Base-by-base conservation (phyloP, 306 rosid genomes). In the Neltuma alba region DNA sequence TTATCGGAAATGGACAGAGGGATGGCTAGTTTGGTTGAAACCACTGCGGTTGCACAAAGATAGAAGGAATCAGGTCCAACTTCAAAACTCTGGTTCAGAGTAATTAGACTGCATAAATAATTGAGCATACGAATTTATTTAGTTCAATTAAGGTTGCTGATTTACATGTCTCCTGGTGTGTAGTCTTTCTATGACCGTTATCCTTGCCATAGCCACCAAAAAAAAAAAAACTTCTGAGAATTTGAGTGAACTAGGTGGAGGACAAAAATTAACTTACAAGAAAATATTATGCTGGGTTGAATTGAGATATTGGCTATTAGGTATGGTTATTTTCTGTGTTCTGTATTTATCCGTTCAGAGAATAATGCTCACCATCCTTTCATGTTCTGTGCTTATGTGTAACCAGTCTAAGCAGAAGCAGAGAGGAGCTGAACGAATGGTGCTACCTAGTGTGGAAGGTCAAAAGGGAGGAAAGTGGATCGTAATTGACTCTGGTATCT, bases 381-480 rank as follows among this genome's bases (percentile, higher is more conserved):
- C 28, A 54, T 54, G 30, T 54, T 25, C 16, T 23, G 31, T 57
- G 62, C 31, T 9, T 21, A 7, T 70, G 20, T n/a, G 20, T 62
- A 47, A 79, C 31, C 82, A 92, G 99, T 89, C 94, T 74, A 93
- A 95, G 90, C 96, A 93, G 85, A 95, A 95, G 80, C 99, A 91
- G 85, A 90, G 71, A 81, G 99, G 98, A 48, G 92, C 83, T 54
- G 58, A 73, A 36, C 87, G 91, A 60, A 62, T 90, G 76, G 55
- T 87, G 68, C 90, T 95, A 28, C 99, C 99, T 34, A 89, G 97
- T 48, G 97, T 95, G 75, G 87, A 95, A 86, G 99, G 99, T 16
- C 86, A 91, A 80, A 89, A 73, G 15, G n/a, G 88, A 72, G 99
- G 99, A 40, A 95, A 91, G 80, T 95, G 99, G 99, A 88, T 95